These are phyloP conservation scores for Tetracentron sinense DNA, from an alignment of 164 flowering plant species.

Conservation along the genomic window DNA sequence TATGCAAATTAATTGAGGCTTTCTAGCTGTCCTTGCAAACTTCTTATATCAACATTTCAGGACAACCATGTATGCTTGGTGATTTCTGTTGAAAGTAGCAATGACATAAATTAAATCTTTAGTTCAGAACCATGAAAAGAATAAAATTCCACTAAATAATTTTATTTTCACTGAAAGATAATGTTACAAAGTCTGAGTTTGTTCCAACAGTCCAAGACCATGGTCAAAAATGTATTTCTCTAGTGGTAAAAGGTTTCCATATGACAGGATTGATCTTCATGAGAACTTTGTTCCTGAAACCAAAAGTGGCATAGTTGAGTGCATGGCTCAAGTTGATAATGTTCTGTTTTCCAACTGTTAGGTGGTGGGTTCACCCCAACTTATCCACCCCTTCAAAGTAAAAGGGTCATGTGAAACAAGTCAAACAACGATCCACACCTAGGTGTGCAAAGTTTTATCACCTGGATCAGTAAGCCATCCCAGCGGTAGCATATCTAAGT, in stretches of 20 bases:
- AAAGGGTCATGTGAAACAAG: neutral
- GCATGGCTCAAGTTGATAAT: too few relatives aligned
- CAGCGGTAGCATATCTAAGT: slow-evolving; percentile 89
- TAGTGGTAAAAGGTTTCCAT: neutral
- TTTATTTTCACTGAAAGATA: neutral
- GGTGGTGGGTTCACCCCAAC: neutral
- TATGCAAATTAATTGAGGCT: neutral
- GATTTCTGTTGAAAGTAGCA: too few relatives aligned
- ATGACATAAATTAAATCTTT: too few relatives aligned
- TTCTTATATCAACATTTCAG: neutral
- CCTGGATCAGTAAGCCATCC: slow-evolving; percentile 90
- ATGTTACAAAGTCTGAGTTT: neutral
- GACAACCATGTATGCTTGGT: neutral
- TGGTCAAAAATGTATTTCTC: neutral
- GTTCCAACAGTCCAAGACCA: neutral
- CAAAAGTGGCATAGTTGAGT: neutral
- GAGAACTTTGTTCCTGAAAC: neutral
- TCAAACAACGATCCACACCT: neutral
- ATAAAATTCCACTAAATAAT: too few relatives aligned
- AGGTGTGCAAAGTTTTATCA: slow-evolving; percentile 8
- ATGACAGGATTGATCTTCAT: neutral
- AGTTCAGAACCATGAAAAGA: neutral
- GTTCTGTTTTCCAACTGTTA: neutral
- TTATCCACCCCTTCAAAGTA: neutral
- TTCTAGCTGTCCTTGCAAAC: neutral